These are phyloP conservation scores for Vigna trinervia DNA, from an alignment of 306 rosid genomes.

Conservation along the genomic window DNA sequence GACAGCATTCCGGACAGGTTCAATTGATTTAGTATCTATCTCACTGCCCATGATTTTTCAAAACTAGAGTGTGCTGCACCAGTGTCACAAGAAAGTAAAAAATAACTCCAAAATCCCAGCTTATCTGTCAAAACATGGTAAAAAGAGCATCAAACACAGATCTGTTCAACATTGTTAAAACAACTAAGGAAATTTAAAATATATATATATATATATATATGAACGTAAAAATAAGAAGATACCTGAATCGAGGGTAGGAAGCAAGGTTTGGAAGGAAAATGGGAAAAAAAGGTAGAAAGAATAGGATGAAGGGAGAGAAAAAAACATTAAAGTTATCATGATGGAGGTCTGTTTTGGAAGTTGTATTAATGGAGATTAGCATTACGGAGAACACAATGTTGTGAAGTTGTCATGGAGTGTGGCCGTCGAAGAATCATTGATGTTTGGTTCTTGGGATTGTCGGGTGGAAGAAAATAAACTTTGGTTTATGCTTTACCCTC, in stretches of 20 bases:
- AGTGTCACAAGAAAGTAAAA: conserved; percentile 32
- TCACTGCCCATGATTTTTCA: conserved; percentile 69
- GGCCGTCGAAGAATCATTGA: conserved; percentile 35
- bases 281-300: conserved; percentile 28
- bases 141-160: neutral
- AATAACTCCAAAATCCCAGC: neutral
- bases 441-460: conserved; percentile 29
- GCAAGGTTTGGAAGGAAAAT: conserved; percentile 12
- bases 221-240: conserved; percentile 6
- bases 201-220: neutral
- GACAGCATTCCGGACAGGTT: conserved; percentile 71
- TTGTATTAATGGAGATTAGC: conserved; percentile 13
- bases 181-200: neutral
- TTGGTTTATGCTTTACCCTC: neutral
- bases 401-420: conserved; percentile 45
- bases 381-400: conserved; percentile 47
- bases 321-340: conserved; percentile 5
- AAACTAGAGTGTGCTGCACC: neutral
- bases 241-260: conserved; percentile 31
- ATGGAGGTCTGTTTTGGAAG: conserved; percentile 20
- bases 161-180: neutral
- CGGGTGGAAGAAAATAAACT: neutral
- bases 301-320: conserved; percentile 20
- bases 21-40: conserved; percentile 81
- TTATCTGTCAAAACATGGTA: conserved; percentile 1